Percentiles rank a stretch among this genome's conserved stretches.
These are phyloP conservation scores for Melampsora americana DNA, from an alignment of 1,284 basidiomycete species.

Conservation along the genomic window DNA sequence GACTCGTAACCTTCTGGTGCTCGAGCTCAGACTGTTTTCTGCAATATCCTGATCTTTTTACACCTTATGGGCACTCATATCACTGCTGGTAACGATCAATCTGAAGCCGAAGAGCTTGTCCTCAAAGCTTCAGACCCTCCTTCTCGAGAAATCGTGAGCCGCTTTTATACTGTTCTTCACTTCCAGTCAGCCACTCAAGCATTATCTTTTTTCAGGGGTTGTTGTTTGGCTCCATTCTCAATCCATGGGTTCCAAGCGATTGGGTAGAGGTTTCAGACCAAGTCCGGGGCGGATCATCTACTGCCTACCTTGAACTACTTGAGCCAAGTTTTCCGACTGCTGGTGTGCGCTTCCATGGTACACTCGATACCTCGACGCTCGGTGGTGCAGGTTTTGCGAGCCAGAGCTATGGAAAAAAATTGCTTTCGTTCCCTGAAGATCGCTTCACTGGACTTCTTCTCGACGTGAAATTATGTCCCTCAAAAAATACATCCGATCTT, in stretches of 20 bases:
- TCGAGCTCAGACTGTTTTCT: too few relatives aligned
- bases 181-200: too few relatives aligned
- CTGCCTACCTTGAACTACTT: neutral
- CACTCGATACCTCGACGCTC: conserved; percentile 3
- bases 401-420: conserved; percentile 2
- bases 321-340: neutral
- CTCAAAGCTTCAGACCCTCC: too few relatives aligned
- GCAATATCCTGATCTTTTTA: too few relatives aligned
- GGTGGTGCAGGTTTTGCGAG: conserved; percentile 30
- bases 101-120: too few relatives aligned
- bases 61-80: too few relatives aligned
- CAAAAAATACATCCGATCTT: neutral
- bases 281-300: conserved; percentile 15
- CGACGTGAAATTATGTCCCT: neutral
- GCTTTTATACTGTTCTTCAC: too few relatives aligned
- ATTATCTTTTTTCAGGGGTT: neutral
- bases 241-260: conserved; percentile 6
- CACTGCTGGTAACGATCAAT: too few relatives aligned
- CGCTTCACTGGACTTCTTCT: neutral
- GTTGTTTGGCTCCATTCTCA: conserved; percentile 12
- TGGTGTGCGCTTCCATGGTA: conserved; percentile 8
- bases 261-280: conserved; percentile 18
- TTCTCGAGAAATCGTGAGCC: too few relatives aligned
- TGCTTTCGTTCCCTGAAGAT: neutral
- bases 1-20: too few relatives aligned